phyloP scores from a whole-genome alignment of 2,329 filamentous ascomycete genomes.

The Purpureocillium lavendulum region DNA sequence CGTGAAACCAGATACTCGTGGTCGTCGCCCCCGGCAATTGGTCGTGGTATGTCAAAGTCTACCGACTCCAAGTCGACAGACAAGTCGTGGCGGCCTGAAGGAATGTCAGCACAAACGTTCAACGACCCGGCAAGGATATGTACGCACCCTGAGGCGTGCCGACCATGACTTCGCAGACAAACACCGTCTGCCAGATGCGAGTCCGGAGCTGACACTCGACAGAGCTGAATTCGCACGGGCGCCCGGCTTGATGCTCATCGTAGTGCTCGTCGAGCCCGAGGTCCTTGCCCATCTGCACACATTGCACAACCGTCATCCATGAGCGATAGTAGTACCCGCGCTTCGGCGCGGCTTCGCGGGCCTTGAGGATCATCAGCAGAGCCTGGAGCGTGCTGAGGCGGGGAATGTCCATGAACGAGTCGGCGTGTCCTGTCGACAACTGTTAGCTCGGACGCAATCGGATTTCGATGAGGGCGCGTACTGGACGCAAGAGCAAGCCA shows the following conservation, averaged over 20 bases:
- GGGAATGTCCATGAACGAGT: constrained; percentile 89
- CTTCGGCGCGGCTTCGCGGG: constrained; percentile 83
- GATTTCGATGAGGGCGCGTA: constrained; percentile 28
- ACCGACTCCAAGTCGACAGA: constrained; percentile 67
- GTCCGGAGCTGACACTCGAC: constrained; percentile 79
- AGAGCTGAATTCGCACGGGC: constrained; percentile 57
- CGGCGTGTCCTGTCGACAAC: constrained; percentile 63
- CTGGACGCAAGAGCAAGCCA: constrained; percentile 87
- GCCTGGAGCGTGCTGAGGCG: constrained; percentile 88
- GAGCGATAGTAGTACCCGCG: constrained; percentile 94
- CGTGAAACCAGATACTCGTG: constrained; percentile 70
- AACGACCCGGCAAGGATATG: not conserved
- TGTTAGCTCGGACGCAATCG: not conserved
- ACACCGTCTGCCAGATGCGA: constrained; percentile 82
- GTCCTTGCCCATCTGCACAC: constrained; percentile 89
- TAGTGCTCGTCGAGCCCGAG: constrained; percentile 82
- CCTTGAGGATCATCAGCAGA: constrained; percentile 79
- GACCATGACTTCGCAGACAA: constrained; percentile 84
- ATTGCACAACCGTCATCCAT: constrained; percentile 91
- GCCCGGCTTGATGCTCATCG: constrained; percentile 65
- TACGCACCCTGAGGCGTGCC: constrained; percentile 77
- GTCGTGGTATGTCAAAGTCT: constrained; percentile 60
- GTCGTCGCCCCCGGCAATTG: constrained; percentile 59
- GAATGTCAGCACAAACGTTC: constrained; percentile 6
- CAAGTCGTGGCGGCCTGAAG: constrained; percentile 67